Percentiles rank a stretch among this genome's conserved stretches.
Conservation (phyloP, 176 grass and related monocot species). For the Oropetium thomaeum region DNA sequence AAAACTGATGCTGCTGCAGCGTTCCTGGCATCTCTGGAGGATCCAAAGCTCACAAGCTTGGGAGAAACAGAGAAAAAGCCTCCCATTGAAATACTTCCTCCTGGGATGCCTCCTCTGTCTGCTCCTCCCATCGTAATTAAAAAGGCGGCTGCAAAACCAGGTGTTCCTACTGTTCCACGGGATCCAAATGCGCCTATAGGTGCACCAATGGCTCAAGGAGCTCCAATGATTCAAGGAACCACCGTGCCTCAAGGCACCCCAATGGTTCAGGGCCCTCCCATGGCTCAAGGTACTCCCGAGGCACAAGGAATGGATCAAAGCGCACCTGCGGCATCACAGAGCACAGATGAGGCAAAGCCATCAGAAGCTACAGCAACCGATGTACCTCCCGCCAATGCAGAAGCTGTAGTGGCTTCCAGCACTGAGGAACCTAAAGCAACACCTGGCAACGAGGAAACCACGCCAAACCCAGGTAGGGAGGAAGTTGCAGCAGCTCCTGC, state of each 20-base stretch:
- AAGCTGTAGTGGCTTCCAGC: not conserved
- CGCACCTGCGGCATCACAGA: slow-evolving; percentile 25
- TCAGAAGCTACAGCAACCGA: slow-evolving; percentile 26
- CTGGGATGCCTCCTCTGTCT: slow-evolving; percentile 89
- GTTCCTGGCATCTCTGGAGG: slow-evolving; percentile 93
- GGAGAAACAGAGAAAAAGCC: slow-evolving; percentile 77
- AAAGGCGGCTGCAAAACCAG: slow-evolving; percentile 44
- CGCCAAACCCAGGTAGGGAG: not conserved
- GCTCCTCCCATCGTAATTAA: slow-evolving; percentile 84
- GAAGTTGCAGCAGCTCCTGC: slow-evolving; percentile 14
- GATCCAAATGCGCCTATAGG: slow-evolving; percentile 36
- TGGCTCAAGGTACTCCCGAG: not conserved
- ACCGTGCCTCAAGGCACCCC: slow-evolving; percentile 12
- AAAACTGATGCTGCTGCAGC: slow-evolving; percentile 96
- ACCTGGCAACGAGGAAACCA: slow-evolving; percentile 22
- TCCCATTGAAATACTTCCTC: slow-evolving; percentile 97
- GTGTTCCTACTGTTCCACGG: slow-evolving; percentile 31
- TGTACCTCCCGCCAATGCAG: not conserved
- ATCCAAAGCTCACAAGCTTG: slow-evolving; percentile 83
- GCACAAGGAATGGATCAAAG: slow-evolving; percentile 21
- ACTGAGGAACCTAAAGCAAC: slow-evolving; percentile 26
- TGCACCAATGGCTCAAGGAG: slow-evolving; percentile 31
- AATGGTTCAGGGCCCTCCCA: slow-evolving; percentile 17
- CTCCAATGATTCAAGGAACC: slow-evolving; percentile 23
- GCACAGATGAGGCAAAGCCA: slow-evolving; percentile 29